Conservation (phyloP, 2,329 filamentous ascomycete genomes). For the Fusarium chaquense region DNA sequence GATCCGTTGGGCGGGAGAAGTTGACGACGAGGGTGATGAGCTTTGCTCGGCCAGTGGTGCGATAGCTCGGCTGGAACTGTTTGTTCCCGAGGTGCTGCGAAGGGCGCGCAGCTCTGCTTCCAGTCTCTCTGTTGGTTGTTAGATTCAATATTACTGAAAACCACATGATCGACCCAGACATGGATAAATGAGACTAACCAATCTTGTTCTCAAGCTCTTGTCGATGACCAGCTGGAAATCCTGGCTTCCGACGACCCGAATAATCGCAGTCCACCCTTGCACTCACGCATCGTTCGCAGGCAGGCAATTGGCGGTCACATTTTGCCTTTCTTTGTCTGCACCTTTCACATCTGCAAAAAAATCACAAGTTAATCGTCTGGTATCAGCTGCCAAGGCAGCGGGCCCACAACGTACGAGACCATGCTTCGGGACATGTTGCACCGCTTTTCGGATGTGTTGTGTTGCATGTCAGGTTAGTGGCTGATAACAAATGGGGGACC, state of each 20-base stretch:
- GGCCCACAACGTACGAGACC: not conserved
- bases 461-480: too few species aligned
- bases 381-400: not conserved
- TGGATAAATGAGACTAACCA: not conserved
- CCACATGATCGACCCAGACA: too few species aligned
- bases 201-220: slow-evolving; percentile 4
- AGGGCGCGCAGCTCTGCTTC: not conserved
- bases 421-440: slow-evolving; percentile 10
- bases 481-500: too few species aligned
- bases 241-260: not conserved
- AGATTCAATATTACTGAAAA: not conserved
- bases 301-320: slow-evolving; percentile 2
- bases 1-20: not conserved
- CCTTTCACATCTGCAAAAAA: not conserved
- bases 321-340: slow-evolving; percentile 8
- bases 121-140: not conserved
- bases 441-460: not conserved
- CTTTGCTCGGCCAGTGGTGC: not conserved
- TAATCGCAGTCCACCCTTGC: not conserved
- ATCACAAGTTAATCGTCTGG: not conserved
- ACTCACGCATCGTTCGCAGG: not conserved
- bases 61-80: too few species aligned
- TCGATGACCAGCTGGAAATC: slow-evolving; percentile 6
- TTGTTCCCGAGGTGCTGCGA: not conserved
- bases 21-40: not conserved